Conservation (phyloP, 1,284 basidiomycete species). For the Heterobasidion annosum region DNA sequence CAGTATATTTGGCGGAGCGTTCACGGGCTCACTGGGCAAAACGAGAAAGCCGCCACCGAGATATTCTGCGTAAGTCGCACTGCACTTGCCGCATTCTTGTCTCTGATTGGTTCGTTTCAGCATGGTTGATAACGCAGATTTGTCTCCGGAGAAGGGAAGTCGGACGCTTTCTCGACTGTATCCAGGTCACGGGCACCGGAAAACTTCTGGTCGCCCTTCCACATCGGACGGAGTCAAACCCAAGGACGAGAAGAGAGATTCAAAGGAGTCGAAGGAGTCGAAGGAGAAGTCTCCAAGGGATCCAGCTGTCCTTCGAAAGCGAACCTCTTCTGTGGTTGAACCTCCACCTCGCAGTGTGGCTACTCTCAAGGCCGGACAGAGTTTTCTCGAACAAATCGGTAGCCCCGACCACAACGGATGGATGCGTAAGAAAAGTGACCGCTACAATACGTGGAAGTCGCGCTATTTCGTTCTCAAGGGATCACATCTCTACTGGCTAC, state of each 20-base stretch:
- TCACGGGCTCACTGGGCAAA: constrained; percentile 50
- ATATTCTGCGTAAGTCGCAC: constrained; percentile 40
- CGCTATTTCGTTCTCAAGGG: constrained; percentile 96
- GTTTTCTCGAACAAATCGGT: constrained; percentile 83
- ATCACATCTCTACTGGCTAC: constrained; percentile 79
- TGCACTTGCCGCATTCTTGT: background rate
- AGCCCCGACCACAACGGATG: constrained; percentile 84
- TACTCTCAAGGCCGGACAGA: constrained; percentile 53
- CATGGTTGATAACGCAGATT: constrained; percentile 8
- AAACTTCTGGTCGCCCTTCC: constrained; percentile 26
- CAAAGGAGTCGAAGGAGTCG: constrained; percentile 13
- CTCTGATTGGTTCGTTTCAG: background rate
- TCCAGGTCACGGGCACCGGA: constrained; percentile 26
- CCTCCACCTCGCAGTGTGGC: constrained; percentile 7
- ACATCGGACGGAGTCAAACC: constrained; percentile 21
- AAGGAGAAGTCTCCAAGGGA: constrained; percentile 11
- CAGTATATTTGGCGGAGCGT: constrained; percentile 68
- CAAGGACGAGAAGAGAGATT: constrained; percentile 11
- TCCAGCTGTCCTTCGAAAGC: constrained; percentile 36
- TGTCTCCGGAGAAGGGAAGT: constrained; percentile 16
- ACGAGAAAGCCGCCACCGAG: constrained; percentile 74
- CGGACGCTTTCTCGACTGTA: constrained; percentile 29
- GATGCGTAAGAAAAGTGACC: constrained; percentile 94
- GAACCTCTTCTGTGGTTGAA: constrained; percentile 32
- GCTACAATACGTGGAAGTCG: constrained; percentile 90